Evolutionary conservation across 257 asterid species (phyloP).

Genomic region (Linderniella brevidens): DNA sequence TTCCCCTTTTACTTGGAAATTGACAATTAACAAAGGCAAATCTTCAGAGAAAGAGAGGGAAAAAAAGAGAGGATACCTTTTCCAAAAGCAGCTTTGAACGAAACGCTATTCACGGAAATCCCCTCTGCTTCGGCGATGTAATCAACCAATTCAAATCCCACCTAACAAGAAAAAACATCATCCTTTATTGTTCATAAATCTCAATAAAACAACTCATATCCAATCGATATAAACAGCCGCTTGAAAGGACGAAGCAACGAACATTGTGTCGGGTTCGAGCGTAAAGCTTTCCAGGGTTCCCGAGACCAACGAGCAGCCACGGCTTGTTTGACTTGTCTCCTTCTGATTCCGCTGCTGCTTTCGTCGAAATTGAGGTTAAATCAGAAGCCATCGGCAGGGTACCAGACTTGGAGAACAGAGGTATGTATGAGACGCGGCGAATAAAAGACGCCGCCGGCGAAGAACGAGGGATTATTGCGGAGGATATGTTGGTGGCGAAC

Average conservation of each 20-base stretch:
- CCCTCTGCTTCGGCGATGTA: constrained; percentile 81
- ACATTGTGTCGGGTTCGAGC: constrained; percentile 82
- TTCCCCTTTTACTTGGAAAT: not conserved
- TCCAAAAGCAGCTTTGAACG: constrained; percentile 80
- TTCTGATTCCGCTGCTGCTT: constrained; percentile 2
- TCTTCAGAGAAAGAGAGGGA: not conserved
- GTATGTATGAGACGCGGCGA: no score
- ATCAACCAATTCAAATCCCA: constrained; percentile 91
- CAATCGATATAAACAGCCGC: not conserved
- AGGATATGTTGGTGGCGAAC: constrained; percentile 8
- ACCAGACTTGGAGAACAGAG: no score
- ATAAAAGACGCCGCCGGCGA: constrained; percentile 15
- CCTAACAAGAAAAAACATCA: constrained; percentile 22
- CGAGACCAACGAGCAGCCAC: constrained; percentile 95
- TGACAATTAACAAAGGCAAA: not conserved
- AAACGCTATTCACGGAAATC: constrained; percentile 43
- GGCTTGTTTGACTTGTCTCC: constrained; percentile 37
- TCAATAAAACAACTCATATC: constrained; percentile 3
- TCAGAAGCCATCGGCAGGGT: constrained; percentile 26
- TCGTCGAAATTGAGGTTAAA: constrained; percentile 5
- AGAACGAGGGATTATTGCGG: constrained; percentile 18
- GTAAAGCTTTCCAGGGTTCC: constrained; percentile 91
- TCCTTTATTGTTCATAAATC: not conserved
- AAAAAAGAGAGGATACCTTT: constrained; percentile 29
- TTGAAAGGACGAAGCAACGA: constrained; percentile 3